Conservation (phyloP, 192 early-diverging fungal species). For the Coemansia sp. region DNA sequence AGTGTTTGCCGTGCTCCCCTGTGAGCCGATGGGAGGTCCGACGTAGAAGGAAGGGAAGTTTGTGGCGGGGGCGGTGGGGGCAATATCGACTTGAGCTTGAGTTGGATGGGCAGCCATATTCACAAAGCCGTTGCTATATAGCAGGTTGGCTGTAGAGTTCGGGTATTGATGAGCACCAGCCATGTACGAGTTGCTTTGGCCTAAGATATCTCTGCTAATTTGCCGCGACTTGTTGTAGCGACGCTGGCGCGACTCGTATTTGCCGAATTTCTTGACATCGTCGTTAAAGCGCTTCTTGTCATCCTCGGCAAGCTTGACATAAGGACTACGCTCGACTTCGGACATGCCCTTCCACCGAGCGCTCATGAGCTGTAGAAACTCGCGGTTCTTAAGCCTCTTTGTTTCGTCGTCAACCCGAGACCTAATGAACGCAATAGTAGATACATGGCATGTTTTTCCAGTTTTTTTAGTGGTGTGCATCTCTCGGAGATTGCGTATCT, state of each 20-base stretch:
- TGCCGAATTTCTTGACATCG: constrained; percentile 49
- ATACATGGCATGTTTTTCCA: not conserved
- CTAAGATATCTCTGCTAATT: not conserved
- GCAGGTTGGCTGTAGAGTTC: not conserved
- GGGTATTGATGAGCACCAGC: not conserved
- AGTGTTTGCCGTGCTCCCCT: constrained; percentile 1
- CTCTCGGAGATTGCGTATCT: not conserved
- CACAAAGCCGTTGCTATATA: not conserved
- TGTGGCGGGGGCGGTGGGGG: not conserved
- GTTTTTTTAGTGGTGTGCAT: not conserved
- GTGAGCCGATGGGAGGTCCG: not conserved
- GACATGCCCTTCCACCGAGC: constrained; percentile 50
- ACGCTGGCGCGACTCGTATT: constrained; percentile 54
- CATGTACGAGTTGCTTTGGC: not conserved
- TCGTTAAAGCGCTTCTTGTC: constrained; percentile 52
- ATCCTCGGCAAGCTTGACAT: constrained; percentile 37
- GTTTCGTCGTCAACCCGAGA: constrained; percentile 41
- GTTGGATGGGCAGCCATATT: not conserved
- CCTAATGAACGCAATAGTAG: constrained; percentile 12
- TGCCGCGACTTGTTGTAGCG: constrained; percentile 37
- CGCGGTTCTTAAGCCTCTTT: constrained; percentile 54
- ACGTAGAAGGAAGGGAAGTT: constrained; percentile 9
- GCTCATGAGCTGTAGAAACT: constrained; percentile 56
- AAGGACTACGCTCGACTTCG: constrained; percentile 43
- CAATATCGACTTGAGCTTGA: not conserved